Evolutionary conservation across 106 monocot species (phyloP).

Genomic region (Hemerocallis citrina): DNA sequence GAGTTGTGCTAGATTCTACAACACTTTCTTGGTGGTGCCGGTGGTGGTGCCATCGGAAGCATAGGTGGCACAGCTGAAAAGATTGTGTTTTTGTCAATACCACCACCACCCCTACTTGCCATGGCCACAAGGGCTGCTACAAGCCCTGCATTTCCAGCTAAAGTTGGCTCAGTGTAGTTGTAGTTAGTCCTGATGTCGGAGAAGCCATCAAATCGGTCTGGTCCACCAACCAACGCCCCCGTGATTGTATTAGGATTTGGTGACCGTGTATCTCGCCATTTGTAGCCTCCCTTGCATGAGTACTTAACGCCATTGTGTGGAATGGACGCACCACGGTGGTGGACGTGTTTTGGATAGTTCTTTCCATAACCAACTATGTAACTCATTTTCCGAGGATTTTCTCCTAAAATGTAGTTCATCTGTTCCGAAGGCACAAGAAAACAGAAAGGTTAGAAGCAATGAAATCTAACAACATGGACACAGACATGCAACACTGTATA

Average conservation of each 20-base stretch:
- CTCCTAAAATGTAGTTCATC: slow-evolving; percentile 65
- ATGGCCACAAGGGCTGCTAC: slow-evolving; percentile 63
- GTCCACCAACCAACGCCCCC: slow-evolving; percentile 85
- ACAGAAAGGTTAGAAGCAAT: neutral
- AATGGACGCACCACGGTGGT: slow-evolving; percentile 79
- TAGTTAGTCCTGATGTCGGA: slow-evolving; percentile 31
- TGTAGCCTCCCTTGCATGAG: slow-evolving; percentile 56
- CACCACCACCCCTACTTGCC: slow-evolving; percentile 19
- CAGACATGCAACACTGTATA: too few species aligned
- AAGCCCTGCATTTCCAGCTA: slow-evolving; percentile 75
- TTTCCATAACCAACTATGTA: slow-evolving; percentile 75
- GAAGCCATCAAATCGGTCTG: slow-evolving; percentile 47
- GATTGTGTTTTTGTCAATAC: slow-evolving; percentile 64
- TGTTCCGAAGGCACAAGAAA: neutral
- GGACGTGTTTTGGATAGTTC: slow-evolving; percentile 60
- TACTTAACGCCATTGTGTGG: slow-evolving; percentile 55
- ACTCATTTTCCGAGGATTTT: slow-evolving; percentile 80
- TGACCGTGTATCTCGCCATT: slow-evolving; percentile 41
- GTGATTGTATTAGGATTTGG: slow-evolving; percentile 55
- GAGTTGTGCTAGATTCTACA: too few species aligned
- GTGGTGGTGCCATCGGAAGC: slow-evolving; percentile 46
- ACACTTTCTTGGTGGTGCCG: slow-evolving; percentile 61
- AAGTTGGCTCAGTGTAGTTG: slow-evolving; percentile 59
- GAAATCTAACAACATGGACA: too few species aligned
- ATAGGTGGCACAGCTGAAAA: slow-evolving; percentile 57